A percentile compares a stretch with the other conserved stretches of the same genome.
phyloP scores from a whole-genome alignment of 1,284 basidiomycete genomes.

The Puccinia brachypodii region DNA sequence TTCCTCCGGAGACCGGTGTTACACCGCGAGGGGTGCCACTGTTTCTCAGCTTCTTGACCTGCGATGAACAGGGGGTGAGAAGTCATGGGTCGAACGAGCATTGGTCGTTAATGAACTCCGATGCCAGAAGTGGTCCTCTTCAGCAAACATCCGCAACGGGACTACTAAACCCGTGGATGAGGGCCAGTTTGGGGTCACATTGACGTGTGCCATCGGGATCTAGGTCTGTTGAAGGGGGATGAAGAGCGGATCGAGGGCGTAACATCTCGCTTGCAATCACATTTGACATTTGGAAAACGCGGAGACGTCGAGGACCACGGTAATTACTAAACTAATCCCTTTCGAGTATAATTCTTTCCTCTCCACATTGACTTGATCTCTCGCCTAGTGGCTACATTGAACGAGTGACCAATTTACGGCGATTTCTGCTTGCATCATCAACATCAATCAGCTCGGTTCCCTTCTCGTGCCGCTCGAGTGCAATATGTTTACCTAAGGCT shows the following conservation, averaged over 20 bases:
- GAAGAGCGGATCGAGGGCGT: background rate
- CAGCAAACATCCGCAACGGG: background rate
- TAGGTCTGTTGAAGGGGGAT: background rate
- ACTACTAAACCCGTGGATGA: background rate
- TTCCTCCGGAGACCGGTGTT: background rate
- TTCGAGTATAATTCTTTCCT: too few species aligned
- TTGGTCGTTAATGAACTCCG: background rate
- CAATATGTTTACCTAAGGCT: conserved; percentile 1
- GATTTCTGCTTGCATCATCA: background rate
- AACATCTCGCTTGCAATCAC: background rate
- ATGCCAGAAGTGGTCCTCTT: background rate
- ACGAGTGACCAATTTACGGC: background rate
- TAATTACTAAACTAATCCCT: background rate
- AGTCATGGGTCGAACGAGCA: background rate
- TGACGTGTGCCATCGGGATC: conserved; percentile 15
- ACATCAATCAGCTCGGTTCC: background rate
- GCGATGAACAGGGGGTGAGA: background rate
- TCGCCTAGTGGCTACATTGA: background rate
- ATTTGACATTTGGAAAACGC: background rate
- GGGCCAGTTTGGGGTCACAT: background rate
- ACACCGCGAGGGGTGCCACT: background rate
- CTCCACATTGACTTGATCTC: background rate
- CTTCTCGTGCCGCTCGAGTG: background rate
- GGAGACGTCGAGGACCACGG: background rate
- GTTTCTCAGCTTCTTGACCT: background rate